Conservation (phyloP, 805 yeast genomes). For the Myxozyma neotropica region DNA sequence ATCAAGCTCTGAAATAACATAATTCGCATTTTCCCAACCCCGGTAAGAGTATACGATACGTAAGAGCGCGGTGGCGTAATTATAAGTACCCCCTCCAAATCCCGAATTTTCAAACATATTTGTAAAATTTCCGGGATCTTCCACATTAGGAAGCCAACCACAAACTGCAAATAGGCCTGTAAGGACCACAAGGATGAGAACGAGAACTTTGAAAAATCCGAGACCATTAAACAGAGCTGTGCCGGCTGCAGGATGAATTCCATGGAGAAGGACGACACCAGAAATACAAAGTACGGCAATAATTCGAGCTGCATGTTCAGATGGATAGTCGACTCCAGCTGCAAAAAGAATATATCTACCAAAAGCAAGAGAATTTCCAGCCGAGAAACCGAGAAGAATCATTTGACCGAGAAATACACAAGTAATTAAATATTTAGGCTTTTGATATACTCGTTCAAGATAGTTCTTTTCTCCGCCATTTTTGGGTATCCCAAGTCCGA, state of each 20-base stretch:
- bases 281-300: slow-evolving; percentile 56
- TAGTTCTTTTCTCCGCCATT: slow-evolving; percentile 74
- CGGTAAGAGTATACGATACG: slow-evolving; percentile 65
- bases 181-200: slow-evolving; percentile 52
- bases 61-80: slow-evolving; percentile 57
- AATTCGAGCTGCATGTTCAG: slow-evolving; percentile 46
- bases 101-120: slow-evolving; percentile 48
- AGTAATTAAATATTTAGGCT: slow-evolving; percentile 58
- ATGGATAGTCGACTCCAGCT: slow-evolving; percentile 45
- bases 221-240: slow-evolving; percentile 55
- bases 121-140: slow-evolving; percentile 44
- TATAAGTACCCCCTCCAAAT: slow-evolving; percentile 51
- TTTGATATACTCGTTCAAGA: slow-evolving; percentile 57
- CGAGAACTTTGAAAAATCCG: slow-evolving; percentile 57
- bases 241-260: slow-evolving; percentile 53
- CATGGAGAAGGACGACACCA: slow-evolving; percentile 53
- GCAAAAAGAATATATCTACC: slow-evolving; percentile 59
- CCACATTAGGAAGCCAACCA: slow-evolving; percentile 41
- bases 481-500: slow-evolving; percentile 64
- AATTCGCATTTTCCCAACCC: slow-evolving; percentile 73
- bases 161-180: slow-evolving; percentile 51
- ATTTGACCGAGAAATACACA: slow-evolving; percentile 54
- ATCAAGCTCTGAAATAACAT: slow-evolving; percentile 60
- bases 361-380: slow-evolving; percentile 66
- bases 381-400: slow-evolving; percentile 61